These are phyloP conservation scores for Arthrinium phaeospermum DNA, from an alignment of 2,329 filamentous ascomycete genomes.

Conservation along the genomic window DNA sequence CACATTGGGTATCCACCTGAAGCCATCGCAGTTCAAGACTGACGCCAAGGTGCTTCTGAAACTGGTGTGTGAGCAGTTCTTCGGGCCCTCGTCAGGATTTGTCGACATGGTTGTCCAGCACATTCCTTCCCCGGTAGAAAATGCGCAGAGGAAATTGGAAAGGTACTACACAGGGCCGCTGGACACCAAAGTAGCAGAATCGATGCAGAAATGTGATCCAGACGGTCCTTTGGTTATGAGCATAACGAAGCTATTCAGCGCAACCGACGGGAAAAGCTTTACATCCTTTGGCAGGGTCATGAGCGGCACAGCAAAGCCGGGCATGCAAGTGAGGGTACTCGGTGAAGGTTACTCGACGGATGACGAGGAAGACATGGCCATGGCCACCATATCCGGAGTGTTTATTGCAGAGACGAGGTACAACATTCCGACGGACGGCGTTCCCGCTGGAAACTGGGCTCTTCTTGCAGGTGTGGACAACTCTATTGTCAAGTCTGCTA, in stretches of 20 bases:
- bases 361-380: conserved; percentile 96
- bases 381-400: conserved; percentile 82
- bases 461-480: conserved; percentile 94
- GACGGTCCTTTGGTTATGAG: conserved; percentile 92
- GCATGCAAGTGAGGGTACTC: conserved; percentile 84
- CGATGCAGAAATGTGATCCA: conserved; percentile 83
- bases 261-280: conserved; percentile 88
- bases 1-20: conserved; percentile 81
- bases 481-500: conserved; percentile 97
- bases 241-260: conserved; percentile 91
- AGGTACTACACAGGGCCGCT: conserved; percentile 91
- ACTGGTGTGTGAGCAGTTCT: conserved; percentile 93
- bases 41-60: conserved; percentile 90
- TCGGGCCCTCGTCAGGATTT: conserved; percentile 86
- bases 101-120: conserved; percentile 95
- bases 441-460: conserved; percentile 93
- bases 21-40: conserved; percentile 88
- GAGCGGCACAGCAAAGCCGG: conserved; percentile 86
- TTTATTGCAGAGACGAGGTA: conserved; percentile 94
- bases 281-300: conserved; percentile 89
- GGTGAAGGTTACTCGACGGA: conserved; percentile 96
- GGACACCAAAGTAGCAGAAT: conserved; percentile 78
- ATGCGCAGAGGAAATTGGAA: conserved; percentile 77
- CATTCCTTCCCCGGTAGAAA: conserved; percentile 83
- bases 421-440: conserved; percentile 87